These are phyloP conservation scores for Mollisiaceae sp. DNA, from an alignment of 2,329 filamentous ascomycete genomes.

Conservation along the genomic window DNA sequence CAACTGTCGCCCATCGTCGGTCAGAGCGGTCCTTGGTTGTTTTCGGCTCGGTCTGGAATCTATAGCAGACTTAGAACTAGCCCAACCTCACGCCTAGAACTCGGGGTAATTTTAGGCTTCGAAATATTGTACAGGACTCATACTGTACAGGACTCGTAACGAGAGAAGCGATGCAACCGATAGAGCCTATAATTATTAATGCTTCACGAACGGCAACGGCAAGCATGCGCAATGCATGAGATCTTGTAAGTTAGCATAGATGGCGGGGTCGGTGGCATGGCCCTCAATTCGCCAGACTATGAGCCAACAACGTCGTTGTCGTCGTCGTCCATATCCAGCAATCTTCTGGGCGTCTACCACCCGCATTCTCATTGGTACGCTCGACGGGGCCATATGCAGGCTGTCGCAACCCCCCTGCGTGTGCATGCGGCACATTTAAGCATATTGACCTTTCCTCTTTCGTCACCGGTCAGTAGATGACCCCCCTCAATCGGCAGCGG, in stretches of 20 bases:
- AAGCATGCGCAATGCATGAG: constrained; percentile 3
- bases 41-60: background rate
- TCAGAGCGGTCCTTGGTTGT: background rate
- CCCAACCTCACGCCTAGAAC: background rate
- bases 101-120: background rate
- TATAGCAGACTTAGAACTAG: background rate
- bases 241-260: background rate
- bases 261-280: background rate
- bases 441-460: background rate
- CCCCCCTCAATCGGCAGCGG: background rate
- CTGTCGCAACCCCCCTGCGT: background rate
- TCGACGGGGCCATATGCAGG: background rate
- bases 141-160: background rate
- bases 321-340: background rate
- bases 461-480: background rate
- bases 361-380: background rate
- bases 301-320: background rate
- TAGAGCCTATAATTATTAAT: background rate
- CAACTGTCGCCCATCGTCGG: too few species aligned
- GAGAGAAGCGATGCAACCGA: background rate
- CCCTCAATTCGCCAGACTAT: background rate
- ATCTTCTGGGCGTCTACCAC: background rate
- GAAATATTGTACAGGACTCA: too few species aligned
- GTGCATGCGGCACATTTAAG: constrained; percentile 10
- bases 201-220: background rate